phyloP scores from a whole-genome alignment of 2,329 filamentous ascomycete genomes.

The Phialemoniopsis sp. region DNA sequence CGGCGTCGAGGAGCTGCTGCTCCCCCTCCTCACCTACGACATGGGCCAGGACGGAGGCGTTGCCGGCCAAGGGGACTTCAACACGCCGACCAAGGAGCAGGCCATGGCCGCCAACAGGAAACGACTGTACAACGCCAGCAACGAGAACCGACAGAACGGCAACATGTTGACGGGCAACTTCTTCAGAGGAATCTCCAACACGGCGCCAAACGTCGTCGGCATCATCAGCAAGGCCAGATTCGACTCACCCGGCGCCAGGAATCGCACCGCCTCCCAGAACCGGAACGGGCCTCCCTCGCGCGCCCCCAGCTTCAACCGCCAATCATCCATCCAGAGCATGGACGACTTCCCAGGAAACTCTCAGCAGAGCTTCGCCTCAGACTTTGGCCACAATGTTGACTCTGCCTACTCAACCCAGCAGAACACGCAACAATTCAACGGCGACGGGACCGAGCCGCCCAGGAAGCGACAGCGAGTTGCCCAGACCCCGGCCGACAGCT shows the following conservation, averaged over 20 bases:
- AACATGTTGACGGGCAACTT: slow-evolving; percentile 77
- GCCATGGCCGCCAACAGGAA: slow-evolving; percentile 96
- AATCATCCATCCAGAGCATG: slow-evolving; percentile 67
- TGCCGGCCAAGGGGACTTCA: slow-evolving; percentile 70
- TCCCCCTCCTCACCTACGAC: slow-evolving; percentile 74
- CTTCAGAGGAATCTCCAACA: slow-evolving; percentile 94
- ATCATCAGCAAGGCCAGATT: slow-evolving; percentile 95
- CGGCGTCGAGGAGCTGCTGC: slow-evolving; percentile 71
- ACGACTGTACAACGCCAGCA: slow-evolving; percentile 75
- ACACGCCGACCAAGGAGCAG: slow-evolving; percentile 97
- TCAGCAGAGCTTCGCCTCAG: slow-evolving; percentile 78
- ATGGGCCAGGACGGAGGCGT: slow-evolving; percentile 71
- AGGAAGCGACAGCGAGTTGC: slow-evolving; percentile 68
- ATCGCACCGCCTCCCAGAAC: slow-evolving; percentile 24
- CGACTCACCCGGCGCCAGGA: slow-evolving; percentile 76
- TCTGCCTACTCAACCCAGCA: slow-evolving; percentile 63
- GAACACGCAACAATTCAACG: slow-evolving; percentile 32
- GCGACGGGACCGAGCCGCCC: slow-evolving; percentile 69
- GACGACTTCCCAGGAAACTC: slow-evolving; percentile 69
- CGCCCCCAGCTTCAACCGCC: slow-evolving; percentile 66
- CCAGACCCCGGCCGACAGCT: slow-evolving; percentile 53
- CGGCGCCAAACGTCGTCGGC: slow-evolving; percentile 87
- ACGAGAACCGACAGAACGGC: slow-evolving; percentile 59
- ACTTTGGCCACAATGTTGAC: slow-evolving; percentile 70
- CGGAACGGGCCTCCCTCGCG: slow-evolving; percentile 56